Base-by-base conservation (phyloP, 331 rosid genomes). In the Erythrophleum ivorense region DNA sequence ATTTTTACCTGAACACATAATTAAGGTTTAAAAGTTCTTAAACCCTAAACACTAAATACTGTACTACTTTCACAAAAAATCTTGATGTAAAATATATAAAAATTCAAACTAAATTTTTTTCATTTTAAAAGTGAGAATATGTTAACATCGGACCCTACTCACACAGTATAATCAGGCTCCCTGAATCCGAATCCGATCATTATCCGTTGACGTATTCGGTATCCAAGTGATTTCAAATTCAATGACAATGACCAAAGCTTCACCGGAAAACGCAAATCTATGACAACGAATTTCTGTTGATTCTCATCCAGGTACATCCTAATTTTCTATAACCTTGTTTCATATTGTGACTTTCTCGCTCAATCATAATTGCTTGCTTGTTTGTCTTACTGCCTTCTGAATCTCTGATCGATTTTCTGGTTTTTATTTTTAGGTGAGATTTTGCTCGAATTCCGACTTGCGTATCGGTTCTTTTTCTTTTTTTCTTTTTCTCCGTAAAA, bases 391-490 rank as follows among this genome's bases (percentile, higher is more conserved):
- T 65, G 18, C 10, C 46, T 46, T 71, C 41, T 9, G 38, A 15
- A 16, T 58, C 33, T 33, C 21, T 58, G 58, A 57, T 67, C 63
- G 2, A 16, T 72, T 64, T 34, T 70, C 36, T 52, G 38, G 34
- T 5, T 9, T 75, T 52, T 13, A 7, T 43, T 38, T 77, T 16
- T 48, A 78, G 81, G 83, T 66, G 86, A 29, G 79, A 7, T 77
- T 79, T 81, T 33, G 38, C 80, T 72, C 64, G 71, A 86, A 83
- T 83, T 73, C 36, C 80, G 55, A 65, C 45, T n/a, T 75, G 83
- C 82, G 88, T 9, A 52, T 80, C 64, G 70, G 24, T 55, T 58
- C 64, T 58, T 34, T 58, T 45, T 65, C 2, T 4, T 5, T 59
- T n/a, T 82, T 24, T 24, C 29, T 68, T 63, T 34, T 29, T 10